A percentile compares a stretch with the other conserved stretches of the same genome.
Evolutionary conservation across 176 grass and related monocot species (phyloP).

Genomic region (Carex myosuroides): DNA sequence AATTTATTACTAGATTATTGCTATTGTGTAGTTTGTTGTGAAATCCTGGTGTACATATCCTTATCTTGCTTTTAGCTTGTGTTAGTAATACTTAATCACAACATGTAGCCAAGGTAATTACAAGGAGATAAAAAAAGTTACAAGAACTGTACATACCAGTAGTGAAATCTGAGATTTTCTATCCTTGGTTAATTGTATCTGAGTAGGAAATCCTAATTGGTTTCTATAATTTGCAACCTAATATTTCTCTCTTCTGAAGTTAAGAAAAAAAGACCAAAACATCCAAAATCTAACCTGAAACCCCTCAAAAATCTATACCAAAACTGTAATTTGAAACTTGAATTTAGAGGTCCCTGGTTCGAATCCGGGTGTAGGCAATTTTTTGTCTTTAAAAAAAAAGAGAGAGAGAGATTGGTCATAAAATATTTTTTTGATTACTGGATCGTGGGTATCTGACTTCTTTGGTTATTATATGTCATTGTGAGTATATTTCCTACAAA

Average conservation of each 20-base stretch:
- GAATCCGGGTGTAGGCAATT: too few species aligned
- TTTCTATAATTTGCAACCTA: not conserved
- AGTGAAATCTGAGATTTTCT: not conserved
- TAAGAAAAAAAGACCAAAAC: not conserved
- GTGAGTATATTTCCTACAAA: not conserved
- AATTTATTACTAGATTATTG: not conserved
- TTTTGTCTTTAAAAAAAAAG: too few species aligned
- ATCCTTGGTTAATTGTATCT: not conserved
- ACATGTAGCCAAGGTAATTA: not conserved
- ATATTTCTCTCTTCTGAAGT: not conserved
- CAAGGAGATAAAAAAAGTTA: not conserved
- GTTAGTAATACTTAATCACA: not conserved
- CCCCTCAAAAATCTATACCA: not conserved
- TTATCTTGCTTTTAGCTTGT: not conserved
- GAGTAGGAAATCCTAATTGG: not conserved
- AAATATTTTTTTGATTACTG: not conserved
- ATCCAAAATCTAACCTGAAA: not conserved
- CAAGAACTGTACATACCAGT: not conserved
- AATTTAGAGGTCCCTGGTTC: not conserved
- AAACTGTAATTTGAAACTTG: not conserved
- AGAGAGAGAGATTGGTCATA: not conserved
- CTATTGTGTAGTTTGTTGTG: not conserved
- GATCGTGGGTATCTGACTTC: not conserved
- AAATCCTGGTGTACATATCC: not conserved
- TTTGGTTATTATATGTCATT: not conserved